phyloP scores from a whole-genome alignment of 169 alveolate genomes.

The Cryptosporidium andersoni region DNA sequence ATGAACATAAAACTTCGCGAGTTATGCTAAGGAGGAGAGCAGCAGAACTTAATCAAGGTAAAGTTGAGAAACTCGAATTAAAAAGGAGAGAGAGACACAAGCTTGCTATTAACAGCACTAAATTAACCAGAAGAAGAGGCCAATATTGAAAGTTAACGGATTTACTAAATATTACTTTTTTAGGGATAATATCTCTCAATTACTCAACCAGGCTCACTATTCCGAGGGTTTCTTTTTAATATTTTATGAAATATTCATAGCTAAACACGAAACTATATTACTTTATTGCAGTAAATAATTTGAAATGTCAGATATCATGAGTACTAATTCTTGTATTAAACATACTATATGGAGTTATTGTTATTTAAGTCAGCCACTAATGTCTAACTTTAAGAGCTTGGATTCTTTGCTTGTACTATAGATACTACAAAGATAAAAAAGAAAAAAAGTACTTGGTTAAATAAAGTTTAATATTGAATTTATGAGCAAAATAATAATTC shows the following conservation, averaged over 20 bases:
- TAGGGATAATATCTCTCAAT: conserved; percentile 12
- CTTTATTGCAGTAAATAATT: too few species aligned
- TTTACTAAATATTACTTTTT: neutral
- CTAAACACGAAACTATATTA: neutral
- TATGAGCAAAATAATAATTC: too few species aligned
- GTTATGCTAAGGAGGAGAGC: conserved; percentile 29
- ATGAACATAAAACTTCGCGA: too few species aligned
- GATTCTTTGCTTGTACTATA: too few species aligned
- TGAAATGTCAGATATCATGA: too few species aligned
- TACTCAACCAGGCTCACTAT: neutral
- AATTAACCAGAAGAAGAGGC: neutral
- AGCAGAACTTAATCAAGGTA: conserved; percentile 37
- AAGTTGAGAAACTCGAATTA: conserved; percentile 3
- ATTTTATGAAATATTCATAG: neutral
- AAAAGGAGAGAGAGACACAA: neutral
- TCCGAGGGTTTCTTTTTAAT: neutral
- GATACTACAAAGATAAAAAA: too few species aligned
- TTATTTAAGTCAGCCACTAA: too few species aligned
- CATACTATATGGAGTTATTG: too few species aligned
- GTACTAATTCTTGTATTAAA: too few species aligned
- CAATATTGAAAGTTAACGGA: neutral
- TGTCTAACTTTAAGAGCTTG: too few species aligned
- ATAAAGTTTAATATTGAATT: too few species aligned
- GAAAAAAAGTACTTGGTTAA: too few species aligned
- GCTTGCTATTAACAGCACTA: conserved; percentile 11